Evolutionary conservation across 2,329 filamentous ascomycete species (phyloP).

Genomic region (Stachybotrys chlorohalonatus): DNA sequence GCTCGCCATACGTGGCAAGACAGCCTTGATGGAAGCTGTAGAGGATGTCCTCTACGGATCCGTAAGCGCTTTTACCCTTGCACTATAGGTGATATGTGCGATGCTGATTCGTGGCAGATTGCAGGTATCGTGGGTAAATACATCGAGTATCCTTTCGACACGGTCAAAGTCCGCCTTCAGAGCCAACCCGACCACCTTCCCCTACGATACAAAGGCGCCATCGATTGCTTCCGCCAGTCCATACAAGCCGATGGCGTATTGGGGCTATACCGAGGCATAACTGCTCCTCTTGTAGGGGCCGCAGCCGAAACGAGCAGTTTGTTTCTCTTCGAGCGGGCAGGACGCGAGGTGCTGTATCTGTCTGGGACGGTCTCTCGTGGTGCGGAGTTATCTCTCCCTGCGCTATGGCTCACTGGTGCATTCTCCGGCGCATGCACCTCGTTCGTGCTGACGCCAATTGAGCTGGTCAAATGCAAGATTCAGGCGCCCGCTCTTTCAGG

Average conservation of each 20-base stretch:
- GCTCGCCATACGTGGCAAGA: slow-evolving; percentile 23
- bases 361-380: slow-evolving; percentile 39
- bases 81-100: no score
- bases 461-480: slow-evolving; percentile 97
- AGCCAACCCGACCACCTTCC: slow-evolving; percentile 84
- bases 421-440: slow-evolving; percentile 85
- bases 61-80: slow-evolving; percentile 34
- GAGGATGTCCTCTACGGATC: slow-evolving; percentile 89
- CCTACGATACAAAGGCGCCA: slow-evolving; percentile 71
- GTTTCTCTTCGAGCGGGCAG: slow-evolving; percentile 81
- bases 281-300: slow-evolving; percentile 80
- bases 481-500: slow-evolving; percentile 57
- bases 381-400: slow-evolving; percentile 61
- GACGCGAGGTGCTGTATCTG: slow-evolving; percentile 56
- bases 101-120: slow-evolving; percentile 33
- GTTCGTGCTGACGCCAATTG: slow-evolving; percentile 84
- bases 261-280: slow-evolving; percentile 86
- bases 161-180: slow-evolving; percentile 92
- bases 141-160: slow-evolving; percentile 98
- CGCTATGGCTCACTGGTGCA: slow-evolving; percentile 72
- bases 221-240: slow-evolving; percentile 91
- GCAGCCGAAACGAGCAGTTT: slow-evolving; percentile 87
- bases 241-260: slow-evolving; percentile 68
- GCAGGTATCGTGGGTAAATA: slow-evolving; percentile 89
- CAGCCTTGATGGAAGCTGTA: slow-evolving; percentile 53